A percentile compares a stretch with the other conserved stretches of the same genome.
These are phyloP conservation scores for Anisodus tanguticus DNA, from an alignment of 257 asterid genomes.

Conservation along the genomic window DNA sequence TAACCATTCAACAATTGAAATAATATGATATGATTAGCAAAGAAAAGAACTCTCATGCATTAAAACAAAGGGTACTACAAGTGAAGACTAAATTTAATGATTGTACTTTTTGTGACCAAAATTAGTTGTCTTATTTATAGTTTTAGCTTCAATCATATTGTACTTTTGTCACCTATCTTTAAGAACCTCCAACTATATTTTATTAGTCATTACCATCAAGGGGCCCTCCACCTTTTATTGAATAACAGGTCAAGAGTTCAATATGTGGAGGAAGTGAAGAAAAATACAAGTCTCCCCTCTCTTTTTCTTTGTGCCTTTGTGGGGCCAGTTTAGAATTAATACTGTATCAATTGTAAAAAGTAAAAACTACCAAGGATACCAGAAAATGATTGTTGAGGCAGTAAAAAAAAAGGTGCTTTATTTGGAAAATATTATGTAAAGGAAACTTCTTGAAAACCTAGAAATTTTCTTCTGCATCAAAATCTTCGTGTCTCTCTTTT, in stretches of 20 bases:
- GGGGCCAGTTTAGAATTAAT: too few species aligned
- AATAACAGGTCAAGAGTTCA: conserved; percentile 14
- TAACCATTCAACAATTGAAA: not conserved
- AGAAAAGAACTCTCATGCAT: not conserved
- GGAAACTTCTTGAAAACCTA: too few species aligned
- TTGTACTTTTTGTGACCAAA: conserved; percentile 16
- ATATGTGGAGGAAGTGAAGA: conserved; percentile 23
- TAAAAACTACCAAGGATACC: too few species aligned
- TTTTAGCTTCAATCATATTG: not conserved
- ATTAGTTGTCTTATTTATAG: conserved; percentile 16
- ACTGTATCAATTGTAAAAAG: too few species aligned
- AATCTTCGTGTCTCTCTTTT: too few species aligned
- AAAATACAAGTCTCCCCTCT: not conserved
- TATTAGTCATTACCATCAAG: not conserved
- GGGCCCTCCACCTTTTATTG: not conserved
- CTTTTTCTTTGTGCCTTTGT: too few species aligned
- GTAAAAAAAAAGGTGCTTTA: too few species aligned
- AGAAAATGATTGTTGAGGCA: too few species aligned
- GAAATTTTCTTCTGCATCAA: too few species aligned
- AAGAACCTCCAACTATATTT: conserved; percentile 18
- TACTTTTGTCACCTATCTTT: conserved; percentile 22
- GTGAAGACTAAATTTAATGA: not conserved
- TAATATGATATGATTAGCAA: not conserved
- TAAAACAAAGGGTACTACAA: not conserved
- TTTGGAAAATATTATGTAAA: too few species aligned